Evolutionary conservation across 192 early-diverging fungal species (phyloP).

Genomic region (Coemansia sp.): DNA sequence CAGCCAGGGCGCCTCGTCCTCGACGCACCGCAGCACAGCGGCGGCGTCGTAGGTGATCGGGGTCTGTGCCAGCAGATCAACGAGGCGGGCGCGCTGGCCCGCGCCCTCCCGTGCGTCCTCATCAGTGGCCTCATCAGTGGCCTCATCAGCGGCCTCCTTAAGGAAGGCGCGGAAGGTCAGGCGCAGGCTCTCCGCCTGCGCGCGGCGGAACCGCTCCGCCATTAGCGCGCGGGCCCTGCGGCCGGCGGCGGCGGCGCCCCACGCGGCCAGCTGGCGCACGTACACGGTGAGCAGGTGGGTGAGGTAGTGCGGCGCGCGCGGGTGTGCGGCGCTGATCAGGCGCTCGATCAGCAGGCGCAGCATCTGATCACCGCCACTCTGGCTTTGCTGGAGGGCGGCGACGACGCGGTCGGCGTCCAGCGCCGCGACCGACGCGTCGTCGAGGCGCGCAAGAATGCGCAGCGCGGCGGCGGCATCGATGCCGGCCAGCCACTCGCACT

Average conservation of each 20-base stretch:
- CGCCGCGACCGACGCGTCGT: constrained; percentile 11
- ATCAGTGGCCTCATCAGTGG: background rate
- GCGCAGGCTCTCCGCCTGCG: constrained; percentile 26
- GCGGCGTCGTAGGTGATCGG: constrained; percentile 17
- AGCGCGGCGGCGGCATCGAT: constrained; percentile 13
- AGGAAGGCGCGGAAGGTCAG: constrained; percentile 33
- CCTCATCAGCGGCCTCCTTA: background rate
- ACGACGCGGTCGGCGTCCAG: constrained; percentile 35
- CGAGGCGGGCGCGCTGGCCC: constrained; percentile 14
- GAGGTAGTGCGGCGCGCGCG: constrained; percentile 36
- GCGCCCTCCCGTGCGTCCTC: background rate
- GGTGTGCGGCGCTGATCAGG: constrained; percentile 19
- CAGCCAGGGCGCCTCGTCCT: constrained; percentile 7
- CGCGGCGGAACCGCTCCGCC: constrained; percentile 14
- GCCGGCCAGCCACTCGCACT: constrained; percentile 29
- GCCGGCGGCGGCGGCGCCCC: background rate
- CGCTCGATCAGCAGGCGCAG: constrained; percentile 42
- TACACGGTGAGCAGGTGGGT: constrained; percentile 37
- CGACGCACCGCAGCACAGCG: constrained; percentile 14
- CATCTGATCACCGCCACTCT: background rate
- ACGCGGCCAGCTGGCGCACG: constrained; percentile 38
- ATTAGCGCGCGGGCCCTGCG: background rate
- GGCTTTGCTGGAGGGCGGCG: constrained; percentile 2
- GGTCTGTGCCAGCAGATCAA: constrained; percentile 8
- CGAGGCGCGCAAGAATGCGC: constrained; percentile 7